Evolutionary conservation across 345 rosid species (phyloP).

Genomic region (Pseudoturritis turrita): DNA sequence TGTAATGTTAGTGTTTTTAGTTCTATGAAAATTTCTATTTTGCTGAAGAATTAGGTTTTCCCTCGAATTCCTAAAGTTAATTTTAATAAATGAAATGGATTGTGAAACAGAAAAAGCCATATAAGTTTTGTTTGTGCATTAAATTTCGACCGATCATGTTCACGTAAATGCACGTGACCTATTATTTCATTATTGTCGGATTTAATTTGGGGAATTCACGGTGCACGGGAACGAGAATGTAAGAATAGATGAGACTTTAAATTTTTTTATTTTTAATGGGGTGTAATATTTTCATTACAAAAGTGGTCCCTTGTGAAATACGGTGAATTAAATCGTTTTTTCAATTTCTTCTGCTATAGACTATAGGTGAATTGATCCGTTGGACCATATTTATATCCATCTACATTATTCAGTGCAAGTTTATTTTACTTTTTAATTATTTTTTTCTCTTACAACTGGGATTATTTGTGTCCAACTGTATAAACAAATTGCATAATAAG

Average conservation of each 20-base stretch:
- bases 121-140: background rate
- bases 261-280: background rate
- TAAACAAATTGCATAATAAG: background rate
- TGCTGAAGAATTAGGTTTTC: background rate
- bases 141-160: conserved; percentile 13
- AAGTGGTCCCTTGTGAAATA: conserved; percentile 14
- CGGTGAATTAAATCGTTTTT: background rate
- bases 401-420: conserved; percentile 17
- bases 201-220: conserved; percentile 18
- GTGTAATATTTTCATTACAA: background rate
- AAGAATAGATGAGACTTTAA: conserved; percentile 17
- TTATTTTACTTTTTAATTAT: background rate
- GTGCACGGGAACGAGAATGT: conserved; percentile 26
- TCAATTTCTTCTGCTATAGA: background rate
- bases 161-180: conserved; percentile 25
- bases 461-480: background rate
- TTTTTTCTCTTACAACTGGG: background rate
- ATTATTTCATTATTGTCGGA: conserved; percentile 13
- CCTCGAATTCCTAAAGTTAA: background rate
- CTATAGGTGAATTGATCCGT: conserved; percentile 8
- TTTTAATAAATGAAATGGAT: background rate
- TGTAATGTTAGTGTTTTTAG: background rate
- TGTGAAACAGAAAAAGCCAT: background rate
- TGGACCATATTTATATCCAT: conserved; percentile 11
- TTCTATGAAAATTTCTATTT: background rate